Evolutionary conservation across 2,329 filamentous ascomycete species (phyloP), one percentile per base, ranked within the genome.

Genomic region (Aureobasidium uvarum): DNA sequence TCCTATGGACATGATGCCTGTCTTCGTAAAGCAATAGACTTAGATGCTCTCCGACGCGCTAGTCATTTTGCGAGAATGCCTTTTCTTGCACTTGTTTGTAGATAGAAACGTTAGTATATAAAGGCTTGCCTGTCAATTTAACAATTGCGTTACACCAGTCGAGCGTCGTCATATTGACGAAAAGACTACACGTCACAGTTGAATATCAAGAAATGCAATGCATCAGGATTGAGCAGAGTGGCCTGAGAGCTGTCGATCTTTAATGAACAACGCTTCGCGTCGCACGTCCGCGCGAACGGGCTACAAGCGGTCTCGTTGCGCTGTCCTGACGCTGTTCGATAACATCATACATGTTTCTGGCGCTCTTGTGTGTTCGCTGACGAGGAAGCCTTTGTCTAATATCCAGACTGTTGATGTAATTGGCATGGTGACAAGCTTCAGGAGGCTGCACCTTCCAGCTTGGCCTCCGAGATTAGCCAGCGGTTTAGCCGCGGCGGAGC

Each of bases 1-100:
- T 68, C 79, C 81, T 10, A 74, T 83, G 65, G 77, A 78, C 18
- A 73, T 69, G 1, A 83, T 83, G 76, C 82, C 82, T 10, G 78
- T 83, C 3, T 82, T 83, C 69, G 71, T 74, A 25, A 67, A 70
- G 28, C 48, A 64, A 28, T 64, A 63, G 59, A 20, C 25, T 14
- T 13, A 2, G 33, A 36, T 36, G 10, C 33, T 36, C 10, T 36
- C 5, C 5, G 38, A 18, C 38, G 38, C 14, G 14, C 38, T 41
- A 41, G 38, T 18, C 16, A 41, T 41, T 41, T 13, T 36, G 33
- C 33, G 33, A 36, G 10, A 10, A 36, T 36, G 13, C 3, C 10
- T 36, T 36, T 36, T 2, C 1, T 13, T 1, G 33, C 2, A 13
- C 13, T 36, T 13, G 33, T 10, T 33, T 36, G 33, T 36, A 36